Evolutionary conservation across 768 basidiomycete species (phyloP), one percentile per base, ranked within the genome.

Genomic region (Pleurotus sapidus): DNA sequence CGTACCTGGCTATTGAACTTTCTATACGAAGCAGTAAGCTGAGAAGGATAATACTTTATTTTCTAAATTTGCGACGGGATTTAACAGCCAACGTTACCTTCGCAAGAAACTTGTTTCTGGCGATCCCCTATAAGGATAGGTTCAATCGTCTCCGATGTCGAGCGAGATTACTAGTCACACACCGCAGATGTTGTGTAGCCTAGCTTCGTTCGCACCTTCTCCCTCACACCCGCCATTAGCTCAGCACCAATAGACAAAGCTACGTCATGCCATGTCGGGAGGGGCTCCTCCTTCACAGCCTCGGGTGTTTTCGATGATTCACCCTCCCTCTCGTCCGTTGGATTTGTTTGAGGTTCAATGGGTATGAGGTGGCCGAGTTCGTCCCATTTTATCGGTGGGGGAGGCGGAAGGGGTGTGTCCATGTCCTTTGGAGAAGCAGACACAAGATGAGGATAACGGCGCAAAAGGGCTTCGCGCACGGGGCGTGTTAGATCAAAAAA

Each of bases 101-200:
- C 0, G 97, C 91, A 23, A 98, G 78, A 63, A 95, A 95, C 69
- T 98, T 97, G 67, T 96, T 98, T 65, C 93, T 80, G 12, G 93
- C 85, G 57, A 98, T 87, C 1, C 95, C 95, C 93, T 95, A 3
- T 12, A 40, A 23, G 45, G 15, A 50, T 7, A 18, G 11, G 46
- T 20, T 14, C 24, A 25, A 45, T 37, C 18, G 34, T 14, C 27
- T 48, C 27, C 48, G 43, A 11, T 42, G 18, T 6, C 20, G 15
- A 53, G 17, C 30, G 56, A 23, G 43, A 9, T 15, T 2, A 38
- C 48, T 50, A 1, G 34, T 37, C 14, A 74, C 88, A 62, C 63
- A 94, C 94, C 11, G 95, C 94, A 51, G 93, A 95, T 43, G 89
- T 93, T n/a, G 93, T 94, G 66, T 99, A 99, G 14, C 93, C 91